Percentiles rank a stretch among this genome's conserved stretches.
phyloP scores from a whole-genome alignment of 2,329 filamentous ascomycete species.

The Cordyceps sp. region DNA sequence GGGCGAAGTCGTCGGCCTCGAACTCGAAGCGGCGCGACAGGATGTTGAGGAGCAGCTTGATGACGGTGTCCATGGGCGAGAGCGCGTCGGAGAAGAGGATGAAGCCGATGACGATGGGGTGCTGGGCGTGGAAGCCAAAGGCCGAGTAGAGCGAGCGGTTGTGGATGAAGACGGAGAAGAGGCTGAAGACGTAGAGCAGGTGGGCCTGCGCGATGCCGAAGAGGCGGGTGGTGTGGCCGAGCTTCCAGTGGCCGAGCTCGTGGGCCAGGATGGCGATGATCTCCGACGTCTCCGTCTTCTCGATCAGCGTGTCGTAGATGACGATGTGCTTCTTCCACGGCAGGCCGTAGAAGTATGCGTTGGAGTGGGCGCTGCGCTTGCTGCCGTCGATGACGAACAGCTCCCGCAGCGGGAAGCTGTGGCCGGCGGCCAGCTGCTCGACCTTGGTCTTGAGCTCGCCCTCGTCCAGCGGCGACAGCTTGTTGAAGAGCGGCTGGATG shows the following conservation, averaged over 20 bases:
- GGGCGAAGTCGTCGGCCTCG: constrained; percentile 83
- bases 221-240: constrained; percentile 84
- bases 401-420: constrained; percentile 84
- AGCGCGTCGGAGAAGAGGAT: constrained; percentile 96
- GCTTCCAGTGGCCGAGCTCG: constrained; percentile 92
- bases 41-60: constrained; percentile 93
- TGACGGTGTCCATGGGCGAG: constrained; percentile 80
- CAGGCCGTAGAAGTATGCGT: constrained; percentile 90
- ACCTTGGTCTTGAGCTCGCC: constrained; percentile 79
- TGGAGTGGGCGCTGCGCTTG: constrained; percentile 75
- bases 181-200: constrained; percentile 88
- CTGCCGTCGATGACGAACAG: constrained; percentile 89
- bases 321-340: constrained; percentile 99
- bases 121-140: constrained; percentile 72
- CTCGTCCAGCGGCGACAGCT: constrained; percentile 78
- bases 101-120: constrained; percentile 93
- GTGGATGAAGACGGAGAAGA: constrained; percentile 96
- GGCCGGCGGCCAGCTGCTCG: constrained; percentile 63
- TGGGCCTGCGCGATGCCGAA: constrained; percentile 81
- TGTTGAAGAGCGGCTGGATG: constrained; percentile 95
- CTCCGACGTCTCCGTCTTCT: constrained; percentile 83
- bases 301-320: constrained; percentile 93
- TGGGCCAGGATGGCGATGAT: constrained; percentile 91
- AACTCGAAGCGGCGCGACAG: constrained; percentile 92
- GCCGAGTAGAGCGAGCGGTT: constrained; percentile 80